Evolutionary conservation across 257 asterid species (phyloP), one percentile per base, ranked within the genome.

Genomic region (Primulina huaijiensis): DNA sequence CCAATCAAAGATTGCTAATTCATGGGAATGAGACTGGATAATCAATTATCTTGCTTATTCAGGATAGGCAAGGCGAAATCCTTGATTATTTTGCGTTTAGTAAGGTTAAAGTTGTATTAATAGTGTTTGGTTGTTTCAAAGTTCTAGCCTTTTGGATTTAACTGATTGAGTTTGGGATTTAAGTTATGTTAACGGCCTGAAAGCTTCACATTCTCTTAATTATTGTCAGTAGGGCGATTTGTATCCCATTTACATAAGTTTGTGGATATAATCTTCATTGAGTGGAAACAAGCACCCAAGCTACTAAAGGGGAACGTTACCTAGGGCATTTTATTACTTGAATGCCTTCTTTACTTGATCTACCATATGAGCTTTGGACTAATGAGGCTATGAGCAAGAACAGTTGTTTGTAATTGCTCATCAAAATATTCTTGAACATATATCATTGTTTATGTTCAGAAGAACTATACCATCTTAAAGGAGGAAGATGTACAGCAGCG

Each of bases 401-500:
- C 31, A 57, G 31, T 53, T 62, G 19, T 67, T 73, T 70, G 63
- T 34, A 30, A 19, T 34, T 59, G 69, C 21, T 63, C 72, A 5
- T 31, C 23, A 63, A 57, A 8, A n/a, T 57, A 10, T 46, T 62
- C 30, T 5, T 50, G 34, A 46, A 63, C 56, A 63, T 40, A 37
- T 40, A 3, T 53, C 33, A 10, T n/a, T 69, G 35, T 73, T 63
- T 71, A 62, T 70, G 65, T 71, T 85, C 89, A 87, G 97, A 87
- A 88, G 86, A 88, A 73, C 74, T 89, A 78, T 80, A 86, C 91
- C 14, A 78, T 89, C 67, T 80, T 89, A 79, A 89, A 82, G 72
- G 97, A 92, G 76, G 96, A 89, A 72, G 98, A 88, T 79, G 88
- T 92, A 76, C 76, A 21, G 14, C 85, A 77, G 69, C 86, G 87